phyloP scores from a whole-genome alignment of 2,329 filamentous ascomycete species.

The Verticillium klebahnii region DNA sequence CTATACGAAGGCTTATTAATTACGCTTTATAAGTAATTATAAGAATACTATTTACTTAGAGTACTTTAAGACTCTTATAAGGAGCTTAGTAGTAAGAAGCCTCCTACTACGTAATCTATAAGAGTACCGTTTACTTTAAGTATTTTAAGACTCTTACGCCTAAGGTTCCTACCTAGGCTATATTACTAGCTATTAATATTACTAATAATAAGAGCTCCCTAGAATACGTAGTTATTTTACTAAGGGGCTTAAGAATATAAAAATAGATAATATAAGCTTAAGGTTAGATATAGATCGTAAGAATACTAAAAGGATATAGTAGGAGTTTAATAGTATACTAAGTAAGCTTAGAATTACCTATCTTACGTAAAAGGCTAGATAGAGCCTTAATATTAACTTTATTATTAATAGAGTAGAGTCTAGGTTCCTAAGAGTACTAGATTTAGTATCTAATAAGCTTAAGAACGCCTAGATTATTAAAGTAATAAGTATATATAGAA shows the following conservation, averaged over 20 bases:
- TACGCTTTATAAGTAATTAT: too few species aligned
- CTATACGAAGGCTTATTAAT: too few species aligned
- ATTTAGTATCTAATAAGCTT: background rate
- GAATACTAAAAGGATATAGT: background rate
- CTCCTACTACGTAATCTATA: background rate
- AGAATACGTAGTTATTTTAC: background rate
- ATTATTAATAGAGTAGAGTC: background rate
- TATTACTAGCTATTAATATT: background rate
- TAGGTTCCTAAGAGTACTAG: background rate
- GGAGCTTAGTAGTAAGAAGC: background rate
- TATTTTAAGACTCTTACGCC: background rate
- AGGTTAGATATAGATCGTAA: background rate
- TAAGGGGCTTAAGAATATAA: background rate
- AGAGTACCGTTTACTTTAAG: background rate
- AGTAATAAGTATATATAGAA: background rate
- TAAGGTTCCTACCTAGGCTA: background rate
- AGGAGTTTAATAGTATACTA: background rate
- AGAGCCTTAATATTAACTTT: background rate
- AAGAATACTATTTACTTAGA: too few species aligned
- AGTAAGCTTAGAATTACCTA: background rate
- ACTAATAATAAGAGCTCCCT: background rate
- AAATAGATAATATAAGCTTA: background rate
- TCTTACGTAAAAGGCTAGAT: background rate
- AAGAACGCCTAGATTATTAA: background rate
- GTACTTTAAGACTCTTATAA: too few species aligned